Conservation (phyloP, 2,329 filamentous ascomycete genomes). For the Aureobasidium sp. region DNA sequence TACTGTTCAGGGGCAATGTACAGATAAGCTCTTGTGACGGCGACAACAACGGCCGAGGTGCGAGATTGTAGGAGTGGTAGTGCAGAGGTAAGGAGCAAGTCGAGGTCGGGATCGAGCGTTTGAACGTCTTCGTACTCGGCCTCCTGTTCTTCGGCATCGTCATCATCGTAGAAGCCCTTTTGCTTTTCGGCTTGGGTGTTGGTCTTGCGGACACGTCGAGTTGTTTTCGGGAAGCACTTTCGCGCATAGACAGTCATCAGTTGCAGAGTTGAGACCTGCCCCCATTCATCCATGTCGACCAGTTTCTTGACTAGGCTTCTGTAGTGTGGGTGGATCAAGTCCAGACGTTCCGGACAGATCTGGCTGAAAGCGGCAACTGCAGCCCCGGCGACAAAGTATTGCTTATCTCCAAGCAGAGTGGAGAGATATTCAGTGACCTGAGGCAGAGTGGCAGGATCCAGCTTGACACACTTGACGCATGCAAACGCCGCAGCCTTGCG, state of each 20-base stretch:
- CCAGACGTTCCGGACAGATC: conserved; percentile 76
- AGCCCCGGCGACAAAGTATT: conserved; percentile 88
- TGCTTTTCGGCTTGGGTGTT: conserved; percentile 32
- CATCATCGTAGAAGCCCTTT: conserved; percentile 71
- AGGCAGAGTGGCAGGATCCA: conserved; percentile 78
- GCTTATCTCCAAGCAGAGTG: conserved; percentile 73
- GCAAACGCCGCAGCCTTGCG: conserved; percentile 86
- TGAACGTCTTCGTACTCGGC: conserved; percentile 47
- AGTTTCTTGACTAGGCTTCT: conserved; percentile 75
- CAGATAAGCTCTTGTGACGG: conserved; percentile 75
- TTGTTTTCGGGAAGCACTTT: conserved; percentile 72
- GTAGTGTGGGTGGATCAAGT: conserved; percentile 87
- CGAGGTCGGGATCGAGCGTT: conserved; percentile 70
- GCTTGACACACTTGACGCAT: conserved; percentile 88
- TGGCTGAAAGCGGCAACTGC: conserved; percentile 85
- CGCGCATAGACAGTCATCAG: conserved; percentile 79
- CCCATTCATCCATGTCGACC: conserved; percentile 99
- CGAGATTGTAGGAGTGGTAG: conserved; percentile 82
- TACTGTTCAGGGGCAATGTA: conserved; percentile 75
- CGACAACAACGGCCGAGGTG: conserved; percentile 85
- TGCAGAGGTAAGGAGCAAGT: conserved; percentile 69
- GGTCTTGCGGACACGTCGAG: conserved; percentile 46
- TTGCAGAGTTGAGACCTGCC: conserved; percentile 72
- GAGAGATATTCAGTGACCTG: conserved; percentile 76
- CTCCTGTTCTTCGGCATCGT: conserved; percentile 37